Percentiles rank a stretch among this genome's conserved stretches.
phyloP scores from a whole-genome alignment of 1,284 basidiomycete genomes.

The Tilletia setariae region DNA sequence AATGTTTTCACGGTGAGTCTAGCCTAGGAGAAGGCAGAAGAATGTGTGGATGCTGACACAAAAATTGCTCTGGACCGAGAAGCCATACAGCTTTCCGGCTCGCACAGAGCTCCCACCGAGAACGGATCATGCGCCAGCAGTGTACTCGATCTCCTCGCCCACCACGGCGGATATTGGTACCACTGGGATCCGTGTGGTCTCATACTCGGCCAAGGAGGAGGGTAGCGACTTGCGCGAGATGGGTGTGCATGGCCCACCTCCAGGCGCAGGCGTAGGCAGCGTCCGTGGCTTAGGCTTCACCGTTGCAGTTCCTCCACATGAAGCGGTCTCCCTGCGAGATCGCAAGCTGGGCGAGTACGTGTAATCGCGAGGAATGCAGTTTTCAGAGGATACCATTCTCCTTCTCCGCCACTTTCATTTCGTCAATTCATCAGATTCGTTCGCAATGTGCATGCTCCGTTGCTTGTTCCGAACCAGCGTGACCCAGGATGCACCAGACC shows the following conservation, averaged over 20 bases:
- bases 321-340: neutral
- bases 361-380: too few species aligned
- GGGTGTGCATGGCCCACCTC: neutral
- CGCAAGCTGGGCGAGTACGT: conserved; percentile 1
- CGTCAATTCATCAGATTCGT: too few species aligned
- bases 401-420: neutral
- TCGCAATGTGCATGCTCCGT: too few species aligned
- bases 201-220: neutral
- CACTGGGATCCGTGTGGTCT: neutral
- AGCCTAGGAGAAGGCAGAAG: too few species aligned
- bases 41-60: neutral
- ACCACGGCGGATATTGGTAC: neutral
- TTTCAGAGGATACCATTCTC: too few species aligned
- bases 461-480: too few species aligned
- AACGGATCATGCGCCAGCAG: too few species aligned
- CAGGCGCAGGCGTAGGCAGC: neutral
- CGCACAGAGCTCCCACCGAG: neutral
- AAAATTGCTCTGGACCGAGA: neutral
- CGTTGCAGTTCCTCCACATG: conserved; percentile 1
- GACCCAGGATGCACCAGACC: too few species aligned
- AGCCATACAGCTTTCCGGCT: conserved; percentile 6
- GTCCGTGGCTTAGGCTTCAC: conserved; percentile 14
- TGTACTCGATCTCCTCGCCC: neutral
- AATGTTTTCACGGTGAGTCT: too few species aligned
- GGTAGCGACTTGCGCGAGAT: neutral